These are phyloP conservation scores for Fraxinus xanthoxyloides DNA, from an alignment of 305 asterid species.

Conservation along the genomic window DNA sequence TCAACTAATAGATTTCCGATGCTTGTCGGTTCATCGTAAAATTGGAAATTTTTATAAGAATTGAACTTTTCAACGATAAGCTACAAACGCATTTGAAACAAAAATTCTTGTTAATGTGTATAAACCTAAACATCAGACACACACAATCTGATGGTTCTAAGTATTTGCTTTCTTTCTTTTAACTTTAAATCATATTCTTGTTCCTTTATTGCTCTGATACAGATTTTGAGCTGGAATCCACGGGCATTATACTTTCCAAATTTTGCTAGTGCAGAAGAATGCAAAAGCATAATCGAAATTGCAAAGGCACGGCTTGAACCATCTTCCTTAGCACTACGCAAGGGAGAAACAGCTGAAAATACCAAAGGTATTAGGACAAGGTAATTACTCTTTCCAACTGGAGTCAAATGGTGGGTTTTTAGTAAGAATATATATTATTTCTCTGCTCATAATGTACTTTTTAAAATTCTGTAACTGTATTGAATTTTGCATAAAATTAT, in stretches of 20 bases:
- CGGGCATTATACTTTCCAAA: constrained; percentile 79
- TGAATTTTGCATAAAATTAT: neutral
- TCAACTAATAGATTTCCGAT: neutral
- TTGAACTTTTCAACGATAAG: neutral
- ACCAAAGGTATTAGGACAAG: constrained; percentile 92
- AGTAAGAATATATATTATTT: neutral
- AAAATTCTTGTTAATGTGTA: neutral
- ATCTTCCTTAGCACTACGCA: constrained; percentile 71
- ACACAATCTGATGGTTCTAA: constrained; percentile 2
- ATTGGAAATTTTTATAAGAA: neutral
- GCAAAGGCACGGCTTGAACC: constrained; percentile 59
- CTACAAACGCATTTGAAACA: neutral
- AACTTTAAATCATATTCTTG: constrained; percentile 5
- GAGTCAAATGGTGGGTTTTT: constrained; percentile 14
- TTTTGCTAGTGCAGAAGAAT: constrained; percentile 81
- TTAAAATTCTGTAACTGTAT: neutral
- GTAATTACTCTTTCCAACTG: constrained; percentile 34
- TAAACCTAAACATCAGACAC: neutral
- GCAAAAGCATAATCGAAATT: constrained; percentile 53
- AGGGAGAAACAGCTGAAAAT: constrained; percentile 78
- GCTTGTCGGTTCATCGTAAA: neutral
- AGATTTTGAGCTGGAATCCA: constrained; percentile 92
- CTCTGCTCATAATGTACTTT: neutral
- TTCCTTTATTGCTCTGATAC: constrained; percentile 16
- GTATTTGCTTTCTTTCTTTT: neutral